A percentile compares a stretch with the other conserved stretches of the same genome.
Conservation (phyloP, 2,329 filamentous ascomycete genomes). For the Orbilia javanica region DNA sequence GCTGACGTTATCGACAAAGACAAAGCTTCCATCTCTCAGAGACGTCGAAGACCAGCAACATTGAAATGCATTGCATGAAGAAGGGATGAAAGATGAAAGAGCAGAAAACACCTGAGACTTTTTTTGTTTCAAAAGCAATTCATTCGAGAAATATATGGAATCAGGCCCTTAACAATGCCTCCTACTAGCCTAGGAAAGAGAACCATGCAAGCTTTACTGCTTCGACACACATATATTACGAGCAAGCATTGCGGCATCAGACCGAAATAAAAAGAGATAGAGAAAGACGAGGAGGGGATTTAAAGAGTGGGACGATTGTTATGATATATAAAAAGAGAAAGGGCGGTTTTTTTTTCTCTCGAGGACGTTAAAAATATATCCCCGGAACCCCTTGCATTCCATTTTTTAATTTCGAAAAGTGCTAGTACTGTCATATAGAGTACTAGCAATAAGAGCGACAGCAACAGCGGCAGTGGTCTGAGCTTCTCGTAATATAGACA, state of each 20-base stretch:
- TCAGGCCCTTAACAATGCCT: neutral
- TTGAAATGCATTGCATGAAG: no score
- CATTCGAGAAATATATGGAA: no score
- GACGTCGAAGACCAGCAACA: no score
- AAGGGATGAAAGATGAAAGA: neutral
- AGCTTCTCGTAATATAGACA: constrained; percentile 57
- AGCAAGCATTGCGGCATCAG: neutral
- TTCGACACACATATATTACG: neutral
- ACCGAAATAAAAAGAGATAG: neutral
- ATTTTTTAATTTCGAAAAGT: constrained; percentile 20
- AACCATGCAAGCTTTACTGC: neutral
- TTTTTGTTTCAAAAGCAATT: neutral
- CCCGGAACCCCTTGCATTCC: constrained; percentile 24
- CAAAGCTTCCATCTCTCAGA: no score
- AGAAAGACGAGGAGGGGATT: neutral
- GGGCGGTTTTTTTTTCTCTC: neutral
- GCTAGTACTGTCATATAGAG: neutral
- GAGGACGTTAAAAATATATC: constrained; percentile 14
- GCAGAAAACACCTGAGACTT: neutral
- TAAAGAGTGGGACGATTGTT: neutral
- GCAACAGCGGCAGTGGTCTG: constrained; percentile 15
- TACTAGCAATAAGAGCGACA: neutral
- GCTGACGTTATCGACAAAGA: no score
- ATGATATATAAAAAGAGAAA: neutral
- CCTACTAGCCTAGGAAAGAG: neutral